These are phyloP conservation scores for Kalmanozyma brasiliensis DNA, from an alignment of 1,284 basidiomycete species.

Conservation along the genomic window DNA sequence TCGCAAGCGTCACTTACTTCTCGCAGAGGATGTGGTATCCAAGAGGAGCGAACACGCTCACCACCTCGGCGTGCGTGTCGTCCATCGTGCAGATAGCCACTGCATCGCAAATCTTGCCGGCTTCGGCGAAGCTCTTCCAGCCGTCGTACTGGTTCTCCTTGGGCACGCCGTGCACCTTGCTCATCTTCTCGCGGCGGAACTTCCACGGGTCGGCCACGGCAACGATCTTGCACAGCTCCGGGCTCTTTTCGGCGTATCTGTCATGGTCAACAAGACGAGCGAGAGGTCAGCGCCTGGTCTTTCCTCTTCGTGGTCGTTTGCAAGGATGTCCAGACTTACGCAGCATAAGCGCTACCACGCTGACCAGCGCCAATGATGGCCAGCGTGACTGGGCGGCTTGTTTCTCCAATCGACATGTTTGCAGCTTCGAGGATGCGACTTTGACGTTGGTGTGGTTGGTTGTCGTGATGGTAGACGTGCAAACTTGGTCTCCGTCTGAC, in stretches of 20 bases:
- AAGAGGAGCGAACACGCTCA: constrained; percentile 30
- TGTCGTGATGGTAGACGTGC: constrained; percentile 1
- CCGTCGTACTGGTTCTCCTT: constrained; percentile 33
- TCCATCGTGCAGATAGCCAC: constrained; percentile 43
- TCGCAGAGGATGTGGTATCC: constrained; percentile 46
- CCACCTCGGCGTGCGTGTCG: constrained; percentile 41
- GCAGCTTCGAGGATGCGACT: not conserved
- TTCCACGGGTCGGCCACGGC: constrained; percentile 41
- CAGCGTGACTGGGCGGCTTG: constrained; percentile 27
- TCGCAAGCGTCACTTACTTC: no score
- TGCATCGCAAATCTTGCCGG: constrained; percentile 38
- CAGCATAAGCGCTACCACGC: constrained; percentile 39
- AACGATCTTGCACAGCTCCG: constrained; percentile 28
- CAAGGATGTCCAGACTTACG: constrained; percentile 11
- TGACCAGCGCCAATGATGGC: constrained; percentile 41
- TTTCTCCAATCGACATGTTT: constrained; percentile 37
- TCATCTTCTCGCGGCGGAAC: constrained; percentile 39
- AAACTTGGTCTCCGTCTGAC: not conserved
- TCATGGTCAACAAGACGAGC: not conserved
- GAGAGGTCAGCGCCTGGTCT: not conserved
- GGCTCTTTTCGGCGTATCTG: constrained; percentile 30
- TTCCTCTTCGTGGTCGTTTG: not conserved
- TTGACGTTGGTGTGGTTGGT: constrained; percentile 2
- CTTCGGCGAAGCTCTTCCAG: constrained; percentile 33
- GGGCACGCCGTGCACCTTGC: constrained; percentile 30